Evolutionary conservation across 306 rosid species (phyloP).

Genomic region (Morella rubra): DNA sequence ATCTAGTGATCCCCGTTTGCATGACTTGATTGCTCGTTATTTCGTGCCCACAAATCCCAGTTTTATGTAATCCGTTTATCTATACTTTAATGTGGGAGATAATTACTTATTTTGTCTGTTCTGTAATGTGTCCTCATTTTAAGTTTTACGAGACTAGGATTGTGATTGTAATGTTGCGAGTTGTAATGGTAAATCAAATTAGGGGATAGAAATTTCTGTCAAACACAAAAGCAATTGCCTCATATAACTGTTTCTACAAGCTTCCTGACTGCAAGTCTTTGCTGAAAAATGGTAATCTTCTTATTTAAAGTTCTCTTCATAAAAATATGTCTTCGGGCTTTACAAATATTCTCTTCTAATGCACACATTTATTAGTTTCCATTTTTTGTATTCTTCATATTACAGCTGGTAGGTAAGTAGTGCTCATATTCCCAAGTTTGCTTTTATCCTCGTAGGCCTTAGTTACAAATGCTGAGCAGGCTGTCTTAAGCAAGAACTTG

Average conservation of each 20-base stretch:
- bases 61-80: background rate
- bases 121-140: background rate
- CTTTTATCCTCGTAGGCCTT: slow-evolving; percentile 57
- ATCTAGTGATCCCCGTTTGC: background rate
- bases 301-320: background rate
- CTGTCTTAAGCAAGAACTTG: slow-evolving; percentile 92
- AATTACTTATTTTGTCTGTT: background rate
- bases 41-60: background rate
- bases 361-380: background rate
- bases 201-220: slow-evolving; percentile 18
- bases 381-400: slow-evolving; percentile 4
- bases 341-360: background rate
- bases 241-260: background rate
- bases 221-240: background rate
- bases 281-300: background rate
- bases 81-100: slow-evolving; percentile 3
- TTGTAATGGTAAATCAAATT: slow-evolving; percentile 2
- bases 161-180: background rate
- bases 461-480: slow-evolving; percentile 78
- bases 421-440: slow-evolving; percentile 16
- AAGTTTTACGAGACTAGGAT: slow-evolving; percentile 6
- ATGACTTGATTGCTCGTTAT: background rate
- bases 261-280: background rate
- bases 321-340: background rate
- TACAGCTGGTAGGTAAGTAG: slow-evolving; percentile 3